phyloP scores from a whole-genome alignment of 148 eudicot genomes.

The Selenicereus undatus region DNA sequence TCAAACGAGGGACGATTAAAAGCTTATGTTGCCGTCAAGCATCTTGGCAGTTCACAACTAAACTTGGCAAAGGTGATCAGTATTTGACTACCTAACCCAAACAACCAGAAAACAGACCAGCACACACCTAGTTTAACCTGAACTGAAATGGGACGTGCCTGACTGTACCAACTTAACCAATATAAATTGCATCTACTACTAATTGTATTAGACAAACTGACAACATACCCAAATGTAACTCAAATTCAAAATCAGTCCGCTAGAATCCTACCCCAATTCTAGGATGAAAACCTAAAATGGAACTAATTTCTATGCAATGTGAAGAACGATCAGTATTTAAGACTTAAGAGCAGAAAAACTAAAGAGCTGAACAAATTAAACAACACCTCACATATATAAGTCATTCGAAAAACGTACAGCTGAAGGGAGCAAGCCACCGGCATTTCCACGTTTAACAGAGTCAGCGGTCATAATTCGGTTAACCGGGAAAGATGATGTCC shows the following conservation, averaged over 20 bases:
- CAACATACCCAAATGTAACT: neutral
- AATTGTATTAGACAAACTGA: neutral
- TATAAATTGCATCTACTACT: neutral
- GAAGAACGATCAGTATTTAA: neutral
- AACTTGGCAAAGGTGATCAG: neutral
- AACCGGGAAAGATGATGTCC: constrained; percentile 62
- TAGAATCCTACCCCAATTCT: neutral
- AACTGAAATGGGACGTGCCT: neutral
- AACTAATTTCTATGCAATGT: neutral
- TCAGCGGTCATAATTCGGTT: constrained; percentile 47
- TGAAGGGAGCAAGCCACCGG: constrained; percentile 24
- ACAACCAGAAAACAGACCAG: neutral
- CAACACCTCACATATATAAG: neutral
- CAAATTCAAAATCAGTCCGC: neutral
- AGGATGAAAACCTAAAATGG: neutral
- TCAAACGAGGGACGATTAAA: neutral
- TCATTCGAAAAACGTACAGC: constrained; percentile 37
- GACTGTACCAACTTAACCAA: neutral
- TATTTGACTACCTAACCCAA: neutral
- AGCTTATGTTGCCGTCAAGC: neutral
- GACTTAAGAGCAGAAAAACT: neutral
- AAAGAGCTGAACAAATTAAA: neutral
- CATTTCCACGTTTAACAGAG: constrained; percentile 35
- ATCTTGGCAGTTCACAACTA: neutral
- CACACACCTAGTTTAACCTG: neutral